Conservation (phyloP, 371 early-diverging fungal genomes). For the Actinomortierella ambigua region DNA sequence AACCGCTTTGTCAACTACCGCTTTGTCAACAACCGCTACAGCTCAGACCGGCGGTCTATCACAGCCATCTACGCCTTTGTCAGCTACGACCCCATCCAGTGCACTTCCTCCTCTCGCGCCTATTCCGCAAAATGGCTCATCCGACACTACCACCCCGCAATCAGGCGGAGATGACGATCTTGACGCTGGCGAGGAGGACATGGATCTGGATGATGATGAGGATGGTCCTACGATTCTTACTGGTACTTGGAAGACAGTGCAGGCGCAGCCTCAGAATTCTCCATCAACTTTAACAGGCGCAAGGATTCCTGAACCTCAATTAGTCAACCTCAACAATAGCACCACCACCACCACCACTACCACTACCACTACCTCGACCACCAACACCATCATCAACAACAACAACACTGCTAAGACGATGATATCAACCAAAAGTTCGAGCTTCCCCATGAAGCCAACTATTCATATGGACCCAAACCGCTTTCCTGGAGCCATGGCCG, state of each 20-base stretch:
- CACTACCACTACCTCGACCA: neutral
- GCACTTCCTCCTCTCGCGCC: too few species aligned
- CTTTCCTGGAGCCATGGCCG: neutral
- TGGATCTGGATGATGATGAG: conserved; percentile 30
- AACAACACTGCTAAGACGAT: neutral
- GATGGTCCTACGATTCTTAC: conserved; percentile 16
- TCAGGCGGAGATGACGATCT: neutral
- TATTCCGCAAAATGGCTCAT: neutral
- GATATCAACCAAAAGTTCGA: neutral
- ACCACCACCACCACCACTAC: neutral
- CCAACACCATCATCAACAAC: neutral
- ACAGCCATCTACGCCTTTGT: too few species aligned
- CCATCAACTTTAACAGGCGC: neutral
- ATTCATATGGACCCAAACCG: neutral
- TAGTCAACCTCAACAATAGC: neutral
- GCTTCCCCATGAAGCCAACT: conserved; percentile 1
- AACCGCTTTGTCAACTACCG: neutral
- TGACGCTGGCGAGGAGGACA: conserved; percentile 21
- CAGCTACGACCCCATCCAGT: too few species aligned
- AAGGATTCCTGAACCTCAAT: neutral
- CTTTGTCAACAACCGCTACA: neutral
- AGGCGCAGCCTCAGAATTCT: neutral
- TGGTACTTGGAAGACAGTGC: conserved; percentile 36
- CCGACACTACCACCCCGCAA: neutral
- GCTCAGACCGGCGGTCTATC: neutral